Evolutionary conservation across 805 yeast species (phyloP).

Genomic region (Teunomyces kruisii): DNA sequence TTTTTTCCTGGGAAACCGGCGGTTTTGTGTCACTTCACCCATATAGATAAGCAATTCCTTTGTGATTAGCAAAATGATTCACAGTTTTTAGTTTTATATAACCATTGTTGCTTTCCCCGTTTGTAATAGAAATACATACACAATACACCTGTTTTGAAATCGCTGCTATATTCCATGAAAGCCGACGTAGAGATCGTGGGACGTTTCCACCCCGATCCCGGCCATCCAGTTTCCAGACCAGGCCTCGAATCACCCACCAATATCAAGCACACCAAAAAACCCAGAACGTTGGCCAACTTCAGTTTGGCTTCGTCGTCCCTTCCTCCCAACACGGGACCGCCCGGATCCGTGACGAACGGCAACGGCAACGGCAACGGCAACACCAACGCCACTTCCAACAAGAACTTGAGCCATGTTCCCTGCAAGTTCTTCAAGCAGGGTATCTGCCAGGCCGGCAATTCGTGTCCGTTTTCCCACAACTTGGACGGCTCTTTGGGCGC

Average conservation of each 20-base stretch:
- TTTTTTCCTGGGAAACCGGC: background rate
- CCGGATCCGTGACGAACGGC: constrained; percentile 30
- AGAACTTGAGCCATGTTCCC: constrained; percentile 88
- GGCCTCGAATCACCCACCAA: background rate
- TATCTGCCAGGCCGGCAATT: constrained; percentile 88
- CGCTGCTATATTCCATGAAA: too few species aligned
- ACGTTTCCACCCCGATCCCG: background rate
- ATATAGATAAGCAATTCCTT: background rate
- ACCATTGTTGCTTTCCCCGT: background rate
- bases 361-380: constrained; percentile 11
- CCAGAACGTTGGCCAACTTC: constrained; percentile 12
- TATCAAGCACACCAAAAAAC: background rate
- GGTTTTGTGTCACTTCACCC: background rate
- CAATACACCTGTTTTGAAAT: too few species aligned
- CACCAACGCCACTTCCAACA: constrained; percentile 13
- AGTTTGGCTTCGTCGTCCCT: constrained; percentile 13
- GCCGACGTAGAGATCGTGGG: constrained; percentile 3
- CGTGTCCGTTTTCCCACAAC: constrained; percentile 90
- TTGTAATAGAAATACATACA: background rate
- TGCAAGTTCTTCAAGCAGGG: constrained; percentile 93
- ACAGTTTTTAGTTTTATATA: background rate
- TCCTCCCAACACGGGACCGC: constrained; percentile 40
- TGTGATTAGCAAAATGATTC: constrained; percentile 1
- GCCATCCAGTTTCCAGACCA: background rate
- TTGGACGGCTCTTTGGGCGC: constrained; percentile 51